Evolutionary conservation across 208 protist genomes (phyloP).

Genomic region (Leishmania gerbilli): DNA sequence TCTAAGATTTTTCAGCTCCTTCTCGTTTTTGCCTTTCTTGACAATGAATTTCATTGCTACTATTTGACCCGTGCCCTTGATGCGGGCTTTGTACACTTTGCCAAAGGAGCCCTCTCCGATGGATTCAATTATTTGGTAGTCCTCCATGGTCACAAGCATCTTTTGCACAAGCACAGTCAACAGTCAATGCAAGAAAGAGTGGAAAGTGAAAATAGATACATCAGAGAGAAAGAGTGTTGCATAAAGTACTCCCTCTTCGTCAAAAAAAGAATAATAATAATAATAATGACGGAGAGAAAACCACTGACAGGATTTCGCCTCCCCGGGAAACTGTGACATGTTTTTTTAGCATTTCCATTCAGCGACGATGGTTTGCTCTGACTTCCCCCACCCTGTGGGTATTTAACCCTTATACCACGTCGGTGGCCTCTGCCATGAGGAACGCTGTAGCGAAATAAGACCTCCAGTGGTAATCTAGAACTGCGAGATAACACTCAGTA

Average conservation of each 20-base stretch:
- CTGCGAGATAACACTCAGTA: background rate
- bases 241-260: background rate
- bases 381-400: background rate
- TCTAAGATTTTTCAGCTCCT: conserved; percentile 92
- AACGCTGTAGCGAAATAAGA: background rate
- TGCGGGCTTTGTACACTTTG: conserved; percentile 97
- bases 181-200: conserved; percentile 10
- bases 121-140: conserved; percentile 93
- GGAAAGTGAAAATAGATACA: conserved; percentile 2
- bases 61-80: conserved; percentile 92
- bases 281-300: background rate
- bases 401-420: background rate
- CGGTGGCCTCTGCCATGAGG: background rate
- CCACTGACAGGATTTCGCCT: background rate
- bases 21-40: conserved; percentile 95
- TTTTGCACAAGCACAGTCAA: conserved; percentile 3
- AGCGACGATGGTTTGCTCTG: background rate
- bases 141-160: conserved; percentile 65
- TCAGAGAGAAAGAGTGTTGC: background rate
- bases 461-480: background rate
- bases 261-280: background rate
- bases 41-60: conserved; percentile 99
- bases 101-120: conserved; percentile 98
- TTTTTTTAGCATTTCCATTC: background rate
- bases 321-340: background rate